Percentiles rank a stretch among this genome's conserved stretches.
Evolutionary conservation across 768 basidiomycete species (phyloP).

Genomic region (Lactarius sanguifluus): DNA sequence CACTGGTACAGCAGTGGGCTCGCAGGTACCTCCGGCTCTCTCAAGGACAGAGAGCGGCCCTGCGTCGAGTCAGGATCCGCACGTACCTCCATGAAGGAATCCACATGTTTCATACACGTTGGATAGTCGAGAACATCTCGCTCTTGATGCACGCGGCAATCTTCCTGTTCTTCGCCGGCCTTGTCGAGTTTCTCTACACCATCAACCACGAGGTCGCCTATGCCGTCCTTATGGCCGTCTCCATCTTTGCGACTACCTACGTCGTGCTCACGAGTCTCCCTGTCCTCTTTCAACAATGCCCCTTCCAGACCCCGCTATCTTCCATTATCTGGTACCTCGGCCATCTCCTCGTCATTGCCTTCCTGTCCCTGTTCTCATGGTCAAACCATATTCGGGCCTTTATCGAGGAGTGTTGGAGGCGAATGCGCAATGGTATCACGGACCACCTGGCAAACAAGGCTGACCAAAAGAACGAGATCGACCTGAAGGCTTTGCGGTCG

Average conservation of each 20-base stretch:
- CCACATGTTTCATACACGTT: background rate
- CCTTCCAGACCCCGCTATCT: slow-evolving; percentile 7
- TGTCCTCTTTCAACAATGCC: background rate
- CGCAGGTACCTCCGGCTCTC: slow-evolving; percentile 19
- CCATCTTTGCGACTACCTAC: background rate
- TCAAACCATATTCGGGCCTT: slow-evolving; percentile 1
- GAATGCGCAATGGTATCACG: background rate
- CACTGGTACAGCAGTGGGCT: slow-evolving; percentile 23
- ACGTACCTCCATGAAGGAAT: slow-evolving; percentile 15
- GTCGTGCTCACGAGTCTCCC: slow-evolving; percentile 7
- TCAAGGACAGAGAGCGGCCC: background rate
- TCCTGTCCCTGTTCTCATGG: slow-evolving; percentile 2
- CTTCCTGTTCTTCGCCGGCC: slow-evolving; percentile 13
- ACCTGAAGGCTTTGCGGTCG: background rate
- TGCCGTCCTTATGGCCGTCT: background rate
- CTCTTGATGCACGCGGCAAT: slow-evolving; percentile 10
- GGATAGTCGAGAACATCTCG: slow-evolving; percentile 16
- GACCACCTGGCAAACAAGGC: background rate
- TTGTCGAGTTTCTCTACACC: slow-evolving; percentile 6
- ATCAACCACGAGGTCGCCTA: slow-evolving; percentile 6
- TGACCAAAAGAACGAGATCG: background rate
- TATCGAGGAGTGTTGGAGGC: slow-evolving; percentile 1
- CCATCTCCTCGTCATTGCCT: background rate
- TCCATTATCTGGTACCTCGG: slow-evolving; percentile 7
- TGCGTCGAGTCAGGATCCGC: slow-evolving; percentile 18